Evolutionary conservation across 139 green algal genomes (phyloP).

Genomic region (Bryopsis sp.): DNA sequence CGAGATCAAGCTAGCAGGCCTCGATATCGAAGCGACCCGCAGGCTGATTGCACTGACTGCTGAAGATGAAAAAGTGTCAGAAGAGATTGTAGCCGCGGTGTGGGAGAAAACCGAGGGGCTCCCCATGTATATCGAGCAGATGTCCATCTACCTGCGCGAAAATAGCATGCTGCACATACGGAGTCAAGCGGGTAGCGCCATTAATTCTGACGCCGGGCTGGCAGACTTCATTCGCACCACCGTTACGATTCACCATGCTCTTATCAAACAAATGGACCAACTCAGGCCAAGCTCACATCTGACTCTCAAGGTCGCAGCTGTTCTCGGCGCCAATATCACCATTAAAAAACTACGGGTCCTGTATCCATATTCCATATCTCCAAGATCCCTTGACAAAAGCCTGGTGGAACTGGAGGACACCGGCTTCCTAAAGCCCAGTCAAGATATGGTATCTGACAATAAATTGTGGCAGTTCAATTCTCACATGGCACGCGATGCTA

Average conservation of each 20-base stretch:
- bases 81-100: not conserved
- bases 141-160: not conserved
- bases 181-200: too few relatives aligned
- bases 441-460: conserved; percentile 7
- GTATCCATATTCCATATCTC: conserved; percentile 22
- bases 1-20: not conserved
- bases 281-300: conserved; percentile 53
- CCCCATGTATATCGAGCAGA: conserved; percentile 56
- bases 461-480: conserved; percentile 38
- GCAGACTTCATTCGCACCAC: conserved; percentile 16
- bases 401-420: conserved; percentile 37
- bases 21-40: not conserved
- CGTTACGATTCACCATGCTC: conserved; percentile 38
- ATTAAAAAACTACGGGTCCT: conserved; percentile 40
- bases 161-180: not conserved
- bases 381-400: conserved; percentile 21
- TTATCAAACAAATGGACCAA: conserved; percentile 59
- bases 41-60: not conserved
- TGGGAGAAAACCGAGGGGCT: conserved; percentile 48
- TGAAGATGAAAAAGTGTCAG: not conserved
- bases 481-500: conserved; percentile 49
- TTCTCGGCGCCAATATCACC: conserved; percentile 57
- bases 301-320: conserved; percentile 54
- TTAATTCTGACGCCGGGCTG: not conserved
- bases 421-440: conserved; percentile 29